Evolutionary conservation across 75 land plant genomes (phyloP), one percentile per base, ranked within the genome.

Genomic region (Sequoia sempervirens): DNA sequence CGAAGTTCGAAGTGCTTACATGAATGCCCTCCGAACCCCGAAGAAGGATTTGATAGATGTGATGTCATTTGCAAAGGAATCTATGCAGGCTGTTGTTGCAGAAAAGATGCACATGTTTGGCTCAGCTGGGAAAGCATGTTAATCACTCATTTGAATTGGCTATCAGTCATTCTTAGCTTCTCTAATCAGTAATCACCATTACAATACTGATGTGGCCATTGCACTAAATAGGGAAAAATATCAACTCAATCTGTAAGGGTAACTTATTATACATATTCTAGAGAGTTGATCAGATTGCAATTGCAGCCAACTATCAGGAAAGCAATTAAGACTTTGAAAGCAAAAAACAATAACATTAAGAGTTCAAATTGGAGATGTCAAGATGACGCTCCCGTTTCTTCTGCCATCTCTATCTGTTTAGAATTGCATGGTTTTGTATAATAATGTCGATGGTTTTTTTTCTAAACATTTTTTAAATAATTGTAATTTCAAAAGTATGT

Each of bases 21-120:
- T 96, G 91, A 90, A 93, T 26, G 85, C 95, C 32, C 84, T 97
- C 53, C 80, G 20, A 38, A 89, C 58, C 1, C 91, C 91, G 2
- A 85, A 85, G 83, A 93, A 90, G 81, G 99, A 97, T 84, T 84
- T 97, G 47, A 87, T 97, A 50, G 90, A 97, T 85, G 88, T 90
- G 1, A 92, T 97, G 96, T 84, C 79, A 64, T 87, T 91, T 46
- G 95, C 98, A 32, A 89, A 88, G 85, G 91, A 89, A 20, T 96
- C 98, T 83, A 97, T 97, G 99, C 90, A 94, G 85, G 87, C 84
- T 64, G 98, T 97, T 40, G 84, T 93, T 75, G 93, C 90, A 26
- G 96, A 93, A 80, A 97, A 97, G 88, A 90, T 97, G 92, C 90
- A 70, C 61, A 86, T 96, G 14, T 97, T 97, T 87, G 96, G 98